Percentiles rank a stretch among this genome's conserved stretches.
Conservation (phyloP, 176 grass and related monocot genomes). For the Aegilops speltoides region DNA sequence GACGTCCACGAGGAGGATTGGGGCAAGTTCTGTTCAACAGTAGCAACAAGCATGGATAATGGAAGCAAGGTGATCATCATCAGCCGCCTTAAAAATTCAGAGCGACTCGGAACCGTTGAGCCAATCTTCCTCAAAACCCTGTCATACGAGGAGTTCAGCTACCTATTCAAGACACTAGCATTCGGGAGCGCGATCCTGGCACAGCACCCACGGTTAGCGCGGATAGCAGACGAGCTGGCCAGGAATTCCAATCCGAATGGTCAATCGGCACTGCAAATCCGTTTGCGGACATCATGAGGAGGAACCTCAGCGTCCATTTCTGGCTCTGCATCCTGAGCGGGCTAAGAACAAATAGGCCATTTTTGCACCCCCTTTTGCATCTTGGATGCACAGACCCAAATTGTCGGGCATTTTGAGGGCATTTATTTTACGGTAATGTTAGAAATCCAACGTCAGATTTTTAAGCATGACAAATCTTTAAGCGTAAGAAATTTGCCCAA, state of each 20-base stretch:
- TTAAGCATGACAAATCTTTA: no score
- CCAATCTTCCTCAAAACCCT: not conserved
- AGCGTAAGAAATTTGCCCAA: not conserved
- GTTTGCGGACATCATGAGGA: not conserved
- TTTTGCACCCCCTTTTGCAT: no score
- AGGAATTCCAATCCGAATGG: not conserved
- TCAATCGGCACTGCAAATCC: not conserved
- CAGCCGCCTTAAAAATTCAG: not conserved
- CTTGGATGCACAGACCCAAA: no score
- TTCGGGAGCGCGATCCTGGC: not conserved
- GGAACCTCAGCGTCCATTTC: not conserved
- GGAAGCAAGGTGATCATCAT: not conserved
- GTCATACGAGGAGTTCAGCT: not conserved
- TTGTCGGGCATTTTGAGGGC: no score
- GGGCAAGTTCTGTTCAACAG: no score
- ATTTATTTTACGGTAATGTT: no score
- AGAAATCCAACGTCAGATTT: no score
- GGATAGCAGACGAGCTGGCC: not conserved
- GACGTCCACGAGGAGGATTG: no score
- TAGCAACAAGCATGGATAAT: not conserved
- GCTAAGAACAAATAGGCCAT: no score
- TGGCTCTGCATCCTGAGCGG: not conserved
- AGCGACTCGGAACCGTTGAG: not conserved
- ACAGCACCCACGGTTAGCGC: not conserved
- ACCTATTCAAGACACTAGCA: slow-evolving; percentile 6